These are phyloP conservation scores for Globisporangium viniferum DNA, from an alignment of 352 stramenopile species.

Conservation along the genomic window DNA sequence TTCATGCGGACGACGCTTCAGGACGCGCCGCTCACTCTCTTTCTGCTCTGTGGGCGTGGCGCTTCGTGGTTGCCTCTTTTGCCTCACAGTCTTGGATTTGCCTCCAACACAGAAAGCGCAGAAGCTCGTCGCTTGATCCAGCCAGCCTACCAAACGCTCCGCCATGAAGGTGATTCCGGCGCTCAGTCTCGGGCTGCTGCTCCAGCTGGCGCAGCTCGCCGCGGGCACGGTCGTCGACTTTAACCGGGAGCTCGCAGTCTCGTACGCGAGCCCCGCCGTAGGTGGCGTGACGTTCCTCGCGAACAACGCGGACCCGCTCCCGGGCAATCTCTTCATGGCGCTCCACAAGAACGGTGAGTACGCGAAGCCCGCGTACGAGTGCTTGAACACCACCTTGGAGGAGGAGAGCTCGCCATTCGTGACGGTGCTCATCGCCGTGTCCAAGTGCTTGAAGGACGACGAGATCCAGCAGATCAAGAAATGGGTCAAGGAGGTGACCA, in stretches of 20 bases:
- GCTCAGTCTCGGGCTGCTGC: constrained; percentile 11
- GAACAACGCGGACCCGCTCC: constrained; percentile 11
- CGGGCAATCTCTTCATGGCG: constrained; percentile 10
- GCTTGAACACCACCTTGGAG: constrained; percentile 3
- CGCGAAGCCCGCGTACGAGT: constrained; percentile 7
- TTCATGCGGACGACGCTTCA: background rate
- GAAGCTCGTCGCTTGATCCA: background rate
- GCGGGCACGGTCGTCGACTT: constrained; percentile 4
- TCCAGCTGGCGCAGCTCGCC: constrained; percentile 10
- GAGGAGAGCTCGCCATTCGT: constrained; percentile 8
- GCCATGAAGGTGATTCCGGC: constrained; percentile 15
- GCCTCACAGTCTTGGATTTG: constrained; percentile 5
- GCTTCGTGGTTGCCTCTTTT: background rate
- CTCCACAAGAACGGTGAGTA: background rate
- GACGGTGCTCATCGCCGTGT: constrained; percentile 48
- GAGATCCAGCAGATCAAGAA: constrained; percentile 35
- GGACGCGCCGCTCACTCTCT: too few species aligned
- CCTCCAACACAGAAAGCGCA: background rate
- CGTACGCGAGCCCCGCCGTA: background rate
- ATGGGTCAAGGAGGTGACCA: constrained; percentile 28
- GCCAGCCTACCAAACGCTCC: background rate
- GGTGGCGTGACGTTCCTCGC: constrained; percentile 22
- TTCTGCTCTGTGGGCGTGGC: too few species aligned
- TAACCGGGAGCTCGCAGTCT: constrained; percentile 19
- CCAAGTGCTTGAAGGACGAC: constrained; percentile 46